Evolutionary conservation across 352 stramenopile species (phyloP).

Genomic region (Aphanomyces stellatus): DNA sequence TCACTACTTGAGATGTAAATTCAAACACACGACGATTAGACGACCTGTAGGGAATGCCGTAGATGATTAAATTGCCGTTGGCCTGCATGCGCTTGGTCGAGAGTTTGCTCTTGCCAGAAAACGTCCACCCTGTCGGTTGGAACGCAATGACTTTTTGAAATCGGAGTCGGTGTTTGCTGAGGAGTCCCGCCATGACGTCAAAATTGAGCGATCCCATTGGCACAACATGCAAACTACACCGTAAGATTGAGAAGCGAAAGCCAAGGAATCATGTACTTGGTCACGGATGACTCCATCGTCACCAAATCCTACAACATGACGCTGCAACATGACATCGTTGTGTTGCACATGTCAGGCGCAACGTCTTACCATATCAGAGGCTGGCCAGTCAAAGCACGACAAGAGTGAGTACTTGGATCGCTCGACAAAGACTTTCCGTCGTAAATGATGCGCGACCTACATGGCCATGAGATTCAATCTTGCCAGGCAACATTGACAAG

Average conservation of each 20-base stretch:
- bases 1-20: constrained; percentile 40
- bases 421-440: constrained; percentile 66
- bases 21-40: not conserved
- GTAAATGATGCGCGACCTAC: constrained; percentile 30
- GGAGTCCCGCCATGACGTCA: constrained; percentile 67
- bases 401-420: constrained; percentile 81
- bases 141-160: constrained; percentile 88
- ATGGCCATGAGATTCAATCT: constrained; percentile 21
- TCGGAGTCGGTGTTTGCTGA: constrained; percentile 54
- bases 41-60: constrained; percentile 90
- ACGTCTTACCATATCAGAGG: constrained; percentile 44
- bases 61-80: constrained; percentile 81
- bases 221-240: constrained; percentile 84
- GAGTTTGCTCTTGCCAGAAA: constrained; percentile 41
- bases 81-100: constrained; percentile 71
- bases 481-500: constrained; percentile 21
- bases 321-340: not conserved
- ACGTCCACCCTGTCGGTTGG: constrained; percentile 91
- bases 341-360: too few relatives aligned
- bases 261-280: constrained; percentile 44
- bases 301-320: constrained; percentile 39
- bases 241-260: not conserved
- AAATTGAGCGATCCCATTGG: constrained; percentile 90
- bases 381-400: constrained; percentile 74
- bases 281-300: constrained; percentile 67